phyloP scores from a whole-genome alignment of 2,329 filamentous ascomycete species.

The Hymenoscyphus occultus region DNA sequence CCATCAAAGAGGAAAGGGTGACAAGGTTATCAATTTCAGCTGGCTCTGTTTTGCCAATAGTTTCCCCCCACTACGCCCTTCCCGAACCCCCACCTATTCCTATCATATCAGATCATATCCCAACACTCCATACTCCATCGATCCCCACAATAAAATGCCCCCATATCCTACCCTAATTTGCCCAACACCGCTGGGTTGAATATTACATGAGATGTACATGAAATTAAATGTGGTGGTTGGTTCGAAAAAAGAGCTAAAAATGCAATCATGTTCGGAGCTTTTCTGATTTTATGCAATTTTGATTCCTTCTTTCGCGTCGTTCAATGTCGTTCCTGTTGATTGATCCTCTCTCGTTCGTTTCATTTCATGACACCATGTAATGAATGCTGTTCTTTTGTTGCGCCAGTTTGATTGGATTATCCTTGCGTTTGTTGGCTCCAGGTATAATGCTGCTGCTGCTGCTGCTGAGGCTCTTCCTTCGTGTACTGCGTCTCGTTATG shows the following conservation, averaged over 20 bases:
- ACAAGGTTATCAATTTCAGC: neutral
- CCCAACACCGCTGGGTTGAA: conserved; percentile 6
- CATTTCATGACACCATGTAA: neutral
- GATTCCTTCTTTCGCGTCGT: neutral
- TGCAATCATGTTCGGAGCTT: neutral
- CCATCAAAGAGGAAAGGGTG: neutral
- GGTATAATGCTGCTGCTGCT: conserved; percentile 29
- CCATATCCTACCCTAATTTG: neutral
- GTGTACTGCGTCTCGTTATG: conserved; percentile 22
- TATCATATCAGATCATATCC: neutral
- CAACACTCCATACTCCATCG: neutral
- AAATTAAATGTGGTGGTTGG: conserved; percentile 2
- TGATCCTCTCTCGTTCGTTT: neutral
- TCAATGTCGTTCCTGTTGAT: neutral
- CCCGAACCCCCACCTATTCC: neutral
- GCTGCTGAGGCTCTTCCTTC: conserved; percentile 29
- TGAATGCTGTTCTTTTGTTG: neutral
- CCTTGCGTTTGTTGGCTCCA: conserved; percentile 27
- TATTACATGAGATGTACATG: conserved; percentile 13
- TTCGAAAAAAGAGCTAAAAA: neutral
- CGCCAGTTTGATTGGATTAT: conserved; percentile 10
- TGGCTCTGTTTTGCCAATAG: neutral
- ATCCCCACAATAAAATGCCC: neutral
- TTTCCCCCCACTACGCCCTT: neutral
- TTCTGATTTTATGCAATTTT: neutral